phyloP scores from a whole-genome alignment of 768 basidiomycete species.

The Calvatia gigantea region DNA sequence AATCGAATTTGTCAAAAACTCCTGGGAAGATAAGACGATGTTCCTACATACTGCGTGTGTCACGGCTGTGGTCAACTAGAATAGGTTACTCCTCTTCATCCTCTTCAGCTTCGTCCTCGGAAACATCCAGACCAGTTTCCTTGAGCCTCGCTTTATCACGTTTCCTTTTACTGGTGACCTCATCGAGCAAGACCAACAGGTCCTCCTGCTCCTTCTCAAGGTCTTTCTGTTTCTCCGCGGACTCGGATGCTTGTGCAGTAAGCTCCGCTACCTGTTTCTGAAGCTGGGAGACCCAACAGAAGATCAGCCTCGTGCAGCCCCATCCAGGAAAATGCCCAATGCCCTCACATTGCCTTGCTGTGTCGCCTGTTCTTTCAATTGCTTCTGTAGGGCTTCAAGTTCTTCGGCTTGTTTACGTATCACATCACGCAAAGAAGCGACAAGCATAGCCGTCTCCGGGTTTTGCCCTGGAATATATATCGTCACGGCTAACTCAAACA shows the following conservation, averaged over 20 bases:
- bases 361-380: slow-evolving; percentile 41
- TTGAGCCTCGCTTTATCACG: slow-evolving; percentile 78
- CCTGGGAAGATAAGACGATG: no score
- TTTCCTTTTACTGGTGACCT: slow-evolving; percentile 81
- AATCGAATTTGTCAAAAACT: no score
- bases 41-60: background rate
- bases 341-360: slow-evolving; percentile 35
- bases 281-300: slow-evolving; percentile 39
- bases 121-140: slow-evolving; percentile 79
- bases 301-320: background rate
- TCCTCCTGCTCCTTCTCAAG: slow-evolving; percentile 97
- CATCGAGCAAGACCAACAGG: slow-evolving; percentile 88
- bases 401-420: slow-evolving; percentile 81
- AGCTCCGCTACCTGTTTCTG: slow-evolving; percentile 44
- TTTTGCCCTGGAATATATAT: slow-evolving; percentile 48
- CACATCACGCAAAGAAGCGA: slow-evolving; percentile 79
- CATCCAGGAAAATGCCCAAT: slow-evolving; percentile 11
- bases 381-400: slow-evolving; percentile 62
- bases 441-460: slow-evolving; percentile 76
- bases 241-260: slow-evolving; percentile 41
- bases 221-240: slow-evolving; percentile 70
- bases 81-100: slow-evolving; percentile 42
- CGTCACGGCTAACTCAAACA: slow-evolving; percentile 8
- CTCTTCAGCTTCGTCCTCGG: slow-evolving; percentile 86
- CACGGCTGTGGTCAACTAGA: background rate